These are phyloP conservation scores for Aspergillus niger DNA, from an alignment of 2,329 filamentous ascomycete genomes.

Conservation along the genomic window DNA sequence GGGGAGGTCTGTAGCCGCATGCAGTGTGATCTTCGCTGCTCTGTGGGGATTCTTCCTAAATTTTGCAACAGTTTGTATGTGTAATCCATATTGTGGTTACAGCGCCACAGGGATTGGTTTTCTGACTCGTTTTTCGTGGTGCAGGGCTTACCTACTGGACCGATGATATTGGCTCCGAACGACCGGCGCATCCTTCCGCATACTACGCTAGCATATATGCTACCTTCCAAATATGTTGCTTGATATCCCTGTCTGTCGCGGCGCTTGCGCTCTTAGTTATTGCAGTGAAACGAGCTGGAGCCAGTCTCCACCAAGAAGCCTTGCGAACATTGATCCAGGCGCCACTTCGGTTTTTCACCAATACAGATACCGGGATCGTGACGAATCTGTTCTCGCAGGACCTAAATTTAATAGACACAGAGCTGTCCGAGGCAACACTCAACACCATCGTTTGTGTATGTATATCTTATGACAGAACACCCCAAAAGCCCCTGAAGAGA, in stretches of 20 bases:
- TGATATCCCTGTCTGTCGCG: conserved; percentile 11
- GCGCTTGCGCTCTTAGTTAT: conserved; percentile 16
- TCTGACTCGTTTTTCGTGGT: background rate
- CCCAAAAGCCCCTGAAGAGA: background rate
- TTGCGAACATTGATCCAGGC: conserved; percentile 30
- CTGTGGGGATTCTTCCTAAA: conserved; percentile 29
- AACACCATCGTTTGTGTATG: conserved; percentile 21
- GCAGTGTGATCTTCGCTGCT: conserved; percentile 20
- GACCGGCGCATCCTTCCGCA: conserved; percentile 21
- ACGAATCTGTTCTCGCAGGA: conserved; percentile 55
- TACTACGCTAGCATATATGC: conserved; percentile 33
- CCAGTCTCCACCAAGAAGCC: conserved; percentile 26
- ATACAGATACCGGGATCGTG: conserved; percentile 48
- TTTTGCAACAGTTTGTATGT: conserved; percentile 25
- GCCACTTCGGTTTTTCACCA: conserved; percentile 47
- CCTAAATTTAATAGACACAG: conserved; percentile 49
- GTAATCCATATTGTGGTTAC: background rate
- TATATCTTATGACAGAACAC: background rate
- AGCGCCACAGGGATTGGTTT: background rate
- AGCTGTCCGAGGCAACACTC: conserved; percentile 28
- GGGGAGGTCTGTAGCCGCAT: conserved; percentile 19
- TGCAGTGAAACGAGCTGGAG: conserved; percentile 24
- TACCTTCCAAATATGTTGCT: conserved; percentile 26
- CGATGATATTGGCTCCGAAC: conserved; percentile 19
- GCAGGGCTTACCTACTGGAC: conserved; percentile 24